Conservation (phyloP, 768 basidiomycete species). For the Kwoniella botswanensis region DNA sequence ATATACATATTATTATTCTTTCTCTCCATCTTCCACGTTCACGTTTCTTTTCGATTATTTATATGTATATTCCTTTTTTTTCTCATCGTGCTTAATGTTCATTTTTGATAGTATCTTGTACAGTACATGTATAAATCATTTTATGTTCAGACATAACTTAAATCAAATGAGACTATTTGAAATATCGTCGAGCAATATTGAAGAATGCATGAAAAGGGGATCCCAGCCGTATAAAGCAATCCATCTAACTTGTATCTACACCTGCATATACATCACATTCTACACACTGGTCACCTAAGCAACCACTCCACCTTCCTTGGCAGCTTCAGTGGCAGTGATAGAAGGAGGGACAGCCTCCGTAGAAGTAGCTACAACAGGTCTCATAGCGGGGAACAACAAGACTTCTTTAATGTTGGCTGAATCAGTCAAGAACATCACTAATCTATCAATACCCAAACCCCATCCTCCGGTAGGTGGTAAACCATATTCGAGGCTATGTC, state of each 20-base stretch:
- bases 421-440: conserved; percentile 98
- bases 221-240: no score
- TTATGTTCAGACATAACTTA: no score
- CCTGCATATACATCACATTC: neutral
- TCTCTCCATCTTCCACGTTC: neutral
- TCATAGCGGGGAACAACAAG: conserved; percentile 95
- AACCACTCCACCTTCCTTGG: conserved; percentile 30
- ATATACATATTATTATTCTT: neutral
- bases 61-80: no score
- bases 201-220: no score
- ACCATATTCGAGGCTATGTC: conserved; percentile 84
- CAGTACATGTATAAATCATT: no score
- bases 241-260: neutral
- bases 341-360: conserved; percentile 54
- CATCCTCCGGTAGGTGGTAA: conserved; percentile 97
- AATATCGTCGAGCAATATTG: no score
- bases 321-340: conserved; percentile 49
- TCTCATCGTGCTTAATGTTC: no score
- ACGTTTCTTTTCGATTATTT: no score
- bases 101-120: no score
- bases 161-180: no score
- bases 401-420: conserved; percentile 99
- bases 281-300: neutral
- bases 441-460: conserved; percentile 92
- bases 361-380: conserved; percentile 66